A percentile compares a stretch with the other conserved stretches of the same genome.
Conservation (phyloP, 2,329 filamentous ascomycete species). For the Aspergillus sp. region DNA sequence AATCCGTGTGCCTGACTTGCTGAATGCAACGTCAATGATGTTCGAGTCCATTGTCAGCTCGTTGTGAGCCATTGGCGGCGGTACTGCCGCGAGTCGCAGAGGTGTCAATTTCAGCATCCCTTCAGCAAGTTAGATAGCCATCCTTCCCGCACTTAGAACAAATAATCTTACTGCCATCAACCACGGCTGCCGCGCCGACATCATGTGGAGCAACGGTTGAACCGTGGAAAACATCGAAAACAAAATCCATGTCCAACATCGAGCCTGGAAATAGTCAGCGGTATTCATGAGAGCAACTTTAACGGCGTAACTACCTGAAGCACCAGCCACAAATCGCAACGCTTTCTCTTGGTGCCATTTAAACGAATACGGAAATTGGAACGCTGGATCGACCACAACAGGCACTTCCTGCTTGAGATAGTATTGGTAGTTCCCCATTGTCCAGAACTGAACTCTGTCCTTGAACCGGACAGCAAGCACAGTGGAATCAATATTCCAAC, state of each 20-base stretch:
- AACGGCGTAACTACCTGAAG: constrained; percentile 32
- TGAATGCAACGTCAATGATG: constrained; percentile 66
- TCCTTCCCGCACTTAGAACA: constrained; percentile 1
- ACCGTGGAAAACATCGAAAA: constrained; percentile 59
- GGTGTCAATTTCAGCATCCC: constrained; percentile 71
- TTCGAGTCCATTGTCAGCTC: constrained; percentile 57
- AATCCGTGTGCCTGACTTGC: constrained; percentile 53
- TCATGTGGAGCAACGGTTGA: constrained; percentile 64
- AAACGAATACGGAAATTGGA: constrained; percentile 20
- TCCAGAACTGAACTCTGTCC: constrained; percentile 83
- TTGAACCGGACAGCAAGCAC: constrained; percentile 72
- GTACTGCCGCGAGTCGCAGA: constrained; percentile 71
- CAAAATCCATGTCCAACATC: constrained; percentile 56
- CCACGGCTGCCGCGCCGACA: constrained; percentile 67
- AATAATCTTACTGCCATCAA: constrained; percentile 60
- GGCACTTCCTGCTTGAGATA: constrained; percentile 87
- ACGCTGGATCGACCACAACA: constrained; percentile 23
- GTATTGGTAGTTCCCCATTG: constrained; percentile 95
- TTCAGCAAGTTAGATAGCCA: constrained; percentile 21
- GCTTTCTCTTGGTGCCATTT: constrained; percentile 82
- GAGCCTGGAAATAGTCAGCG: constrained; percentile 22
- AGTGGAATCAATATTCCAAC: constrained; percentile 88
- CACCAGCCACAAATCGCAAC: constrained; percentile 54
- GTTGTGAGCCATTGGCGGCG: constrained; percentile 83
- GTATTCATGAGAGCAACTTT: constrained; percentile 4